Evolutionary conservation across 2,329 filamentous ascomycete genomes (phyloP).

Genomic region (Verticillium isaacii): DNA sequence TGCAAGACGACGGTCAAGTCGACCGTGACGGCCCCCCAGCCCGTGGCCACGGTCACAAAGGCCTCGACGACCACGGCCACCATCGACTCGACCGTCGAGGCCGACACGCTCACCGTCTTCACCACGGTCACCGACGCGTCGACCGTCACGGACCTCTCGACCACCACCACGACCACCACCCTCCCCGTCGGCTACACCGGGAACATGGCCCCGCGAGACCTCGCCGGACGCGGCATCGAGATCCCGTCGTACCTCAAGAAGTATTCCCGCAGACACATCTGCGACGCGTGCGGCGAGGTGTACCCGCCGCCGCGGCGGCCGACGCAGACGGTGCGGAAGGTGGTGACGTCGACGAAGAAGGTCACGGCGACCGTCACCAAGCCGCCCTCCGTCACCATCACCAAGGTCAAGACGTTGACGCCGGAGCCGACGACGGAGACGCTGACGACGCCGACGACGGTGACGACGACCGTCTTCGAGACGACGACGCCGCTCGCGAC

Average conservation of each 20-base stretch:
- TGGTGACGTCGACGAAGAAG: not conserved
- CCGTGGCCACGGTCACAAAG: not conserved
- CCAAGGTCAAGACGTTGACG: no score
- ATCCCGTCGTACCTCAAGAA: not conserved
- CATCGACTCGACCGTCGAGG: not conserved
- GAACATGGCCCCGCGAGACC: not conserved
- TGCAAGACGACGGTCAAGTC: not conserved
- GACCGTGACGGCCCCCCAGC: not conserved
- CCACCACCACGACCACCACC: not conserved
- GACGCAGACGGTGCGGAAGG: not conserved
- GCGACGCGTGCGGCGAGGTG: not conserved
- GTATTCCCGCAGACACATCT: not conserved
- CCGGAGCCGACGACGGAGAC: no score
- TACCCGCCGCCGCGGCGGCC: not conserved
- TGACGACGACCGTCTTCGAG: no score
- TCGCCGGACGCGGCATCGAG: not conserved
- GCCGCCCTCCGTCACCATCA: no score
- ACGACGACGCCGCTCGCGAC: no score
- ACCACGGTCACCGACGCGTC: not conserved
- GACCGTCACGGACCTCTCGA: not conserved
- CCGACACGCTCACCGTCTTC: not conserved
- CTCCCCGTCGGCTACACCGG: not conserved
- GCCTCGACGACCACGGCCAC: not conserved
- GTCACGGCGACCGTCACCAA: no score
- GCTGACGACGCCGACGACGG: no score